These are phyloP conservation scores for Cinchona pubescens DNA, from an alignment of 257 asterid genomes.

Conservation along the genomic window DNA sequence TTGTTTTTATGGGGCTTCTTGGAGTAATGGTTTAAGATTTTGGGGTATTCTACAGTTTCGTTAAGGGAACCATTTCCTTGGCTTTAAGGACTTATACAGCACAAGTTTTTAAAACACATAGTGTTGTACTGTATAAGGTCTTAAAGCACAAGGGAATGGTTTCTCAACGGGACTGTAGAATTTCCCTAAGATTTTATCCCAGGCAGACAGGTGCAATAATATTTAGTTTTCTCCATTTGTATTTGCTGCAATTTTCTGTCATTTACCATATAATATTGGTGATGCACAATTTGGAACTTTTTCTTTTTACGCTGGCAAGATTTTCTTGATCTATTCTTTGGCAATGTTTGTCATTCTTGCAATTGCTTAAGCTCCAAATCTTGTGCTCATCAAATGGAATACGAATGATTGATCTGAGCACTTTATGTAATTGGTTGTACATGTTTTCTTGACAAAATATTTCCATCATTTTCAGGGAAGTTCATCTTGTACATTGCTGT, in stretches of 20 bases:
- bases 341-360: conserved; percentile 34
- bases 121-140: too few species aligned
- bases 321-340: conserved; percentile 25
- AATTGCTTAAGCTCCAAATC: conserved; percentile 29
- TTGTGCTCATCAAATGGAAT: background rate
- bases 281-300: background rate
- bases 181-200: conserved; percentile 36
- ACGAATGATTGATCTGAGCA: background rate
- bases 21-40: conserved; percentile 48
- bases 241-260: background rate
- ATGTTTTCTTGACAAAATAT: background rate
- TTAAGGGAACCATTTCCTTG: too few species aligned
- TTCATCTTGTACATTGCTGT: conserved; percentile 9
- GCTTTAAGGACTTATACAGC: too few species aligned
- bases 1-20: conserved; percentile 50
- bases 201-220: conserved; percentile 32
- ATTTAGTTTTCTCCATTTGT: background rate
- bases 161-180: too few species aligned
- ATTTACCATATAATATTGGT: background rate
- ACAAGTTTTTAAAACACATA: too few species aligned
- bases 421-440: background rate
- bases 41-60: too few species aligned
- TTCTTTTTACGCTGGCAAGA: conserved; percentile 41
- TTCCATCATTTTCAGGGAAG: background rate
- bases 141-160: too few species aligned